These are phyloP conservation scores for Volvariella surrecta DNA, from an alignment of 1,284 basidiomycete genomes.

Conservation along the genomic window DNA sequence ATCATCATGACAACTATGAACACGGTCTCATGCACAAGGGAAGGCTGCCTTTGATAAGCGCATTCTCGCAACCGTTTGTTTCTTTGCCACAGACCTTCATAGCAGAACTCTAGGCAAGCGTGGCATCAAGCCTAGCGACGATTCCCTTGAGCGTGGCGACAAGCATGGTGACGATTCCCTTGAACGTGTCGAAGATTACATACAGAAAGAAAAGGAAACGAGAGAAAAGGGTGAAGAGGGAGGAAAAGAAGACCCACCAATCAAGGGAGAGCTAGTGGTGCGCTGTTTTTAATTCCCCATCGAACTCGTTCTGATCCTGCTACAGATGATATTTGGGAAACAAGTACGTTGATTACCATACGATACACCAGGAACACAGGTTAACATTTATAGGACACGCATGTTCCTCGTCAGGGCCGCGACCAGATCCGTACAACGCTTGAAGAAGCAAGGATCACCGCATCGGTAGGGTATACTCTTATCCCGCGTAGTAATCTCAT, in stretches of 20 bases:
- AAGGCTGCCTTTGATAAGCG: constrained; percentile 82
- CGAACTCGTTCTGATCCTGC: not conserved
- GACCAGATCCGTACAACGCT: constrained; percentile 76
- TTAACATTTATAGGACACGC: constrained; percentile 55
- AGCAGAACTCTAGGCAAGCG: constrained; percentile 78
- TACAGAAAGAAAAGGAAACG: too few species aligned
- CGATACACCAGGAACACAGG: not conserved
- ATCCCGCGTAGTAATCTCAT: constrained; percentile 1
- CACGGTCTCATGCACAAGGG: constrained; percentile 3
- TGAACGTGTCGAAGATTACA: too few species aligned
- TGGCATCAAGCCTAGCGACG: constrained; percentile 75
- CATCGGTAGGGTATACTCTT: constrained; percentile 42
- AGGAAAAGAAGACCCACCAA: constrained; percentile 63
- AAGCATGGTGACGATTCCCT: constrained; percentile 85
- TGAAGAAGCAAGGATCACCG: constrained; percentile 67
- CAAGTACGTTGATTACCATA: constrained; percentile 42
- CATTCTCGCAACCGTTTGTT: constrained; percentile 81
- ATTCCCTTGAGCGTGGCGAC: too few species aligned
- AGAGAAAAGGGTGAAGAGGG: too few species aligned
- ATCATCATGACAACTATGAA: constrained; percentile 3
- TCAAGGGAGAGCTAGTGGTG: constrained; percentile 79
- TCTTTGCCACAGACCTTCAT: constrained; percentile 90
- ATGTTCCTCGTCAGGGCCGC: constrained; percentile 78
- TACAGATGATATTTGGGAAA: constrained; percentile 88
- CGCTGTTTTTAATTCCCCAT: constrained; percentile 20